These are phyloP conservation scores for Veloporphyrellus conicus DNA, from an alignment of 1,284 basidiomycete genomes.

Conservation along the genomic window DNA sequence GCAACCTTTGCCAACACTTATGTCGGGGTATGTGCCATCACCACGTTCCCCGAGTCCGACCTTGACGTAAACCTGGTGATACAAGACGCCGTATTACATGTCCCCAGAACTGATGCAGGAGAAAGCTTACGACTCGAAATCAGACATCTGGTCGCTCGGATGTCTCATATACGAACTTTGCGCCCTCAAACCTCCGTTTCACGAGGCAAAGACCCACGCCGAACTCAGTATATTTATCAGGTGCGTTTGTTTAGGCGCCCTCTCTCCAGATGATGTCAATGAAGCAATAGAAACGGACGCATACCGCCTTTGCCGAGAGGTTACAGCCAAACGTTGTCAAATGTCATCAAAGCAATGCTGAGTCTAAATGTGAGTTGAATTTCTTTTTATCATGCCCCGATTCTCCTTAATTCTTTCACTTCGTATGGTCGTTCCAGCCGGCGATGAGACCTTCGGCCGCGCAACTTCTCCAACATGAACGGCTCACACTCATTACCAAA, in stretches of 20 bases:
- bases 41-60: background rate
- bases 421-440: conserved; percentile 46
- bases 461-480: conserved; percentile 74
- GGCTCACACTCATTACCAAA: conserved; percentile 67
- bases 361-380: conserved; percentile 68
- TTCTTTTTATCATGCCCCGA: too few relatives aligned
- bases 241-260: conserved; percentile 34
- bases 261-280: conserved; percentile 1
- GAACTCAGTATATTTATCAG: conserved; percentile 81
- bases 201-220: conserved; percentile 83
- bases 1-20: conserved; percentile 92
- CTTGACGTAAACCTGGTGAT: background rate
- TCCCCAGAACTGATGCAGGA: conserved; percentile 96
- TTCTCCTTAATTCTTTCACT: background rate
- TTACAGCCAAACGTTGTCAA: conserved; percentile 69
- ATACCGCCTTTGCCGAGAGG: conserved; percentile 82
- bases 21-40: conserved; percentile 70
- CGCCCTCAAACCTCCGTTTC: conserved; percentile 85
- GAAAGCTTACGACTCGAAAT: conserved; percentile 94
- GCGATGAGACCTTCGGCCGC: conserved; percentile 78
- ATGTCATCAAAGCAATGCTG: conserved; percentile 83
- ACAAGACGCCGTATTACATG: conserved; percentile 96
- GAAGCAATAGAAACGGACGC: conserved; percentile 60
- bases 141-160: conserved; percentile 96
- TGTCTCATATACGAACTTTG: conserved; percentile 96